Base-by-base conservation (phyloP, 352 stramenopile genomes). In the Pythium sp. region DNA sequence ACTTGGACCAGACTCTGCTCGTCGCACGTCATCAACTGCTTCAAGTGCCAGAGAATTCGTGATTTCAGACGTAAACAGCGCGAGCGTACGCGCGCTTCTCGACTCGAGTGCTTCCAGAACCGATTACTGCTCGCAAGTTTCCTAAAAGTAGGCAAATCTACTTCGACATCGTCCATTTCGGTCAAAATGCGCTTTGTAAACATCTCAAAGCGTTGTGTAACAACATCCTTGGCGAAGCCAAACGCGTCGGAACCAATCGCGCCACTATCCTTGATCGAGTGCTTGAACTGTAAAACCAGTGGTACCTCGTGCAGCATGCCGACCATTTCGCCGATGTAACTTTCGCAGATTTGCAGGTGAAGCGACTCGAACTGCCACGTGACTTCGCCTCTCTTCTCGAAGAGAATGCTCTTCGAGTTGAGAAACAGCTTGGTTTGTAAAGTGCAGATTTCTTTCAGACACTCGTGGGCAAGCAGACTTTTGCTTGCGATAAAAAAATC, bases 311-410 rank as follows among this genome's bases (percentile, higher is more conserved):
- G 63, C 26, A 81, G 34, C 46, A 81, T 68, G 11, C 57, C 61
- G 28, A 74, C 34, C 18, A 71, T 67, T 54, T 83, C 76, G 14
- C 74, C 56, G 34, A 81, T 58, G 62, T 76, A 76, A 1, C 43
- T 41, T 64, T 81, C 72, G 53, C 66, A 79, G 9, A 68, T 54
- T 4, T 68, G 46, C 28, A 74, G 68, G 20, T 82, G 73, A 6
- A 75, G n/a, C 1, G 34, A 12, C 38, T 61, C 26, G 20, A 55
- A 43, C 14, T 64, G 32, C 0, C 24, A 30, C 3, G 62, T 32
- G 22, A 41, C 9, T 14, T 36, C 62, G 11, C 57, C n/a, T 18
- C 30, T 43, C 24, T 22, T 47, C 41, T 58, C 46, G 1, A 49
- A 65, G 0, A 59, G 49, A 9, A 67, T 24, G 30, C 28, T 34